Conservation (phyloP, 345 rosid genomes). For the Noccaea caerulescens region DNA sequence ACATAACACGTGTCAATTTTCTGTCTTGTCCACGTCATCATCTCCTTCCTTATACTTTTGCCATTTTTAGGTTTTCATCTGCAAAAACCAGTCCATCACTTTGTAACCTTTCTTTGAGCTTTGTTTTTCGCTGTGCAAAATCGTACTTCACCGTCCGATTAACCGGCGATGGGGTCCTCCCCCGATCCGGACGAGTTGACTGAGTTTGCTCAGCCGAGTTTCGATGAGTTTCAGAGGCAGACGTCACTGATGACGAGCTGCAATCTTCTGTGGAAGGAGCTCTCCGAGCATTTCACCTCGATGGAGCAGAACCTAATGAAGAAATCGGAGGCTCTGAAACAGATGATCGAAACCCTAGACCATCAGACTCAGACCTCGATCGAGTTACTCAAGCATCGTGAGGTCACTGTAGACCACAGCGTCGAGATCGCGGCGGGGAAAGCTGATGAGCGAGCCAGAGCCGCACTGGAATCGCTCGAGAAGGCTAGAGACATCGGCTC, state of each 20-base stretch:
- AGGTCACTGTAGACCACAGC: slow-evolving; percentile 81
- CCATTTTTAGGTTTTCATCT: slow-evolving; percentile 44
- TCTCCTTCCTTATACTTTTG: slow-evolving; percentile 21
- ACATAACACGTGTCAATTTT: slow-evolving; percentile 47
- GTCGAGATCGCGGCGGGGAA: slow-evolving; percentile 65
- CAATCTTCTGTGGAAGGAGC: slow-evolving; percentile 93
- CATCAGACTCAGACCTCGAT: slow-evolving; percentile 68
- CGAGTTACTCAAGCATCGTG: slow-evolving; percentile 73
- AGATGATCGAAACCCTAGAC: slow-evolving; percentile 70
- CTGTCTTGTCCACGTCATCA: slow-evolving; percentile 50
- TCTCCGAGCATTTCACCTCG: slow-evolving; percentile 86
- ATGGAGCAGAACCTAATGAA: slow-evolving; percentile 70
- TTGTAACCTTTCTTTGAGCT: slow-evolving; percentile 14
- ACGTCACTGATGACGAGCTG: slow-evolving; percentile 93
- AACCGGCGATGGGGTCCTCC: slow-evolving; percentile 68
- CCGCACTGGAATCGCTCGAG: slow-evolving; percentile 28
- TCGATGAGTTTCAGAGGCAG: slow-evolving; percentile 88
- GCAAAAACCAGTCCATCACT: neutral
- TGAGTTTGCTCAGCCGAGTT: slow-evolving; percentile 69
- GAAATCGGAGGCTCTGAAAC: slow-evolving; percentile 75
- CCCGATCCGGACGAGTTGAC: slow-evolving; percentile 83
- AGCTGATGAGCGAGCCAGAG: slow-evolving; percentile 55
- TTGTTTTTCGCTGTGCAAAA: slow-evolving; percentile 4
- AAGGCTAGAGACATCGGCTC: slow-evolving; percentile 20
- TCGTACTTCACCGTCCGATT: slow-evolving; percentile 15